These are phyloP conservation scores for Leccinum cinnamomeum DNA, from an alignment of 1,284 basidiomycete genomes.

Conservation along the genomic window DNA sequence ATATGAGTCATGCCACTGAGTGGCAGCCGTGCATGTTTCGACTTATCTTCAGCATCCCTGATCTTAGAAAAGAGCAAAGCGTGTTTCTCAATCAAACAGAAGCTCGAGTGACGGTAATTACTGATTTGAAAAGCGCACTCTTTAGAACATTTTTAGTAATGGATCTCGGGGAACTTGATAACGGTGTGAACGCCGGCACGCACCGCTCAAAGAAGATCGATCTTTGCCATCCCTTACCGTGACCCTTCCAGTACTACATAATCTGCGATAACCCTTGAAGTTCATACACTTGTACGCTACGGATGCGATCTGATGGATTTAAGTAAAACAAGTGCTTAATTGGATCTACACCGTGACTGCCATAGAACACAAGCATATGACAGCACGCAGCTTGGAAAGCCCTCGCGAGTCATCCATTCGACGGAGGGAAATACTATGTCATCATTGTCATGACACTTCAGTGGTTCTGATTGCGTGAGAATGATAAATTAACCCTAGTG, in stretches of 20 bases:
- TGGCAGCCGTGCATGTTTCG: background rate
- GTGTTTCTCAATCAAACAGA: background rate
- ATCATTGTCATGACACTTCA: background rate
- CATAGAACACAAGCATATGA: background rate
- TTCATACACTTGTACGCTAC: background rate
- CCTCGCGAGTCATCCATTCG: background rate
- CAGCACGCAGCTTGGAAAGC: background rate
- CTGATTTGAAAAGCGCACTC: background rate
- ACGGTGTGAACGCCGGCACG: background rate
- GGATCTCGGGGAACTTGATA: background rate
- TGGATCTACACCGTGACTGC: background rate
- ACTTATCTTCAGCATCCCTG: background rate
- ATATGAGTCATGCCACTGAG: background rate
- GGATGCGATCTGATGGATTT: background rate
- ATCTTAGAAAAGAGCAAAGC: background rate
- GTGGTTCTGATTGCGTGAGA: background rate
- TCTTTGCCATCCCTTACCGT: background rate
- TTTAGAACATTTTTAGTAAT: background rate
- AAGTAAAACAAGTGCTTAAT: background rate
- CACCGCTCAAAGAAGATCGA: background rate
- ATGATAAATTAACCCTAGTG: background rate
- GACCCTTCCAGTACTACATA: background rate
- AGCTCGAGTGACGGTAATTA: background rate
- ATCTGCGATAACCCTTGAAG: background rate
- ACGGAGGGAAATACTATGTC: background rate